Base-by-base conservation (phyloP, 2,329 filamentous ascomycete genomes). In the Dactylonectria estremocensis region DNA sequence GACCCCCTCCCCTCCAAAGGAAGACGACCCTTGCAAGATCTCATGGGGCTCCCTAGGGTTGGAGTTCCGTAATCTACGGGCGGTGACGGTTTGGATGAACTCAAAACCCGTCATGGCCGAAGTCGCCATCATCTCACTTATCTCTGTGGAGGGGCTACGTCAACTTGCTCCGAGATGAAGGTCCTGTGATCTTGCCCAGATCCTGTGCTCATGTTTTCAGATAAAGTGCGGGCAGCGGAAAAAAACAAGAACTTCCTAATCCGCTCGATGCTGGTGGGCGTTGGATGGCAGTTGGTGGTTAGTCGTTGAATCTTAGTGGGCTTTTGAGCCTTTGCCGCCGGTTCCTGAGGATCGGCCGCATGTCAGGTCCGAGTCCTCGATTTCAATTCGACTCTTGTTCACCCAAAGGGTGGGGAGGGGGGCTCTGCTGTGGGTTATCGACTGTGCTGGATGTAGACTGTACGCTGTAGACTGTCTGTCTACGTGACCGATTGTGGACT, bases 261-360 rank as follows among this genome's bases (percentile, higher is more conserved):
- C 50, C 50, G 50, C 22, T 35, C 31, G n/a, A 18, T n/a, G n/a
- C 18, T 35, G 11, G 31, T 33, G 49, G 49, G 14, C 24, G 45
- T 14, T 28, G 40, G 40, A n/a, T 43, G 40, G 16, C n/a, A 40
- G 16, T 40, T 40, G 37, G 45, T 49, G 20, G 46, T 49, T 50
- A 33, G 49, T 18, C 24, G 28, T 31, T 11, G 46, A 49, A 28
- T 6, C 46, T 28, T n/a, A 16, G 48, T 50, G 10, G 48, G 14
- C 22, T 20, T 52, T 37, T 54, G 35, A 13, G 22, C 31, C 11
- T 46, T 63, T 63, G 60, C 60, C 60, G 60, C 60, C 52, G 31
- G 63, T 65, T 61, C 59, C 59, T 66, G 64, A 24, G 48, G 52
- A 61, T 61, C 56, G 63, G 64, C 54, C 53, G 58, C 58, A 66